Percentiles rank a stretch among this genome's conserved stretches.
These are phyloP conservation scores for Chaetomium sp. DNA, from an alignment of 2,329 filamentous ascomycete species.

Conservation along the genomic window DNA sequence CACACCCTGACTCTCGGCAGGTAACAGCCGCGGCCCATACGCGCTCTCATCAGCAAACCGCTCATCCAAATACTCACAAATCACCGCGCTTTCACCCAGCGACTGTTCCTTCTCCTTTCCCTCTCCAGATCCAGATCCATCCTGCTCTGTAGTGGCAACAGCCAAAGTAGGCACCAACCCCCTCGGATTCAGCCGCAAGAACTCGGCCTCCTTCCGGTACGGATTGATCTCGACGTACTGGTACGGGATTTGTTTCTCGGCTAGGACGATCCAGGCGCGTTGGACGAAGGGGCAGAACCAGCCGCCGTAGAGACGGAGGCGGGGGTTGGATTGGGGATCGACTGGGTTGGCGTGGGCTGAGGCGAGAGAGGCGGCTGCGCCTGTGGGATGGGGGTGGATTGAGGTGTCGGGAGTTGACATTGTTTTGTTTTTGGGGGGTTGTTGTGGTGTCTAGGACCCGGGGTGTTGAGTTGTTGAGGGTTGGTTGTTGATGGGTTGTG, in stretches of 20 bases:
- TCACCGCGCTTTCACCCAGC: conserved; percentile 65
- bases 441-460: background rate
- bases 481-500: background rate
- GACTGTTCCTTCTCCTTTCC: conserved; percentile 39
- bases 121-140: background rate
- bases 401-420: conserved; percentile 45
- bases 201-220: conserved; percentile 63
- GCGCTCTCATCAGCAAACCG: conserved; percentile 45
- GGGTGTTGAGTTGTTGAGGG: background rate
- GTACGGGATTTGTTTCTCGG: conserved; percentile 66
- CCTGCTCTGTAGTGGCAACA: conserved; percentile 29
- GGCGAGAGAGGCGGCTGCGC: conserved; percentile 43
- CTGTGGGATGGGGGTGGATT: conserved; percentile 41
- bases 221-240: conserved; percentile 75
- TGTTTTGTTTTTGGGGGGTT: background rate
- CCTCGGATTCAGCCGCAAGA: conserved; percentile 66
- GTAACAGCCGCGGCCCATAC: conserved; percentile 47
- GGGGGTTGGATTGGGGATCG: conserved; percentile 1
- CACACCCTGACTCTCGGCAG: conserved; percentile 27
- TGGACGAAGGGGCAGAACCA: conserved; percentile 73
- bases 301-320: conserved; percentile 61
- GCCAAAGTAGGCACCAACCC: conserved; percentile 67
- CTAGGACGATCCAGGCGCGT: conserved; percentile 64
- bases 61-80: conserved; percentile 73
- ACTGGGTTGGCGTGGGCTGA: conserved; percentile 37